These are phyloP conservation scores for Yarrowia divulgata DNA, from an alignment of 805 yeast genomes.

Conservation along the genomic window DNA sequence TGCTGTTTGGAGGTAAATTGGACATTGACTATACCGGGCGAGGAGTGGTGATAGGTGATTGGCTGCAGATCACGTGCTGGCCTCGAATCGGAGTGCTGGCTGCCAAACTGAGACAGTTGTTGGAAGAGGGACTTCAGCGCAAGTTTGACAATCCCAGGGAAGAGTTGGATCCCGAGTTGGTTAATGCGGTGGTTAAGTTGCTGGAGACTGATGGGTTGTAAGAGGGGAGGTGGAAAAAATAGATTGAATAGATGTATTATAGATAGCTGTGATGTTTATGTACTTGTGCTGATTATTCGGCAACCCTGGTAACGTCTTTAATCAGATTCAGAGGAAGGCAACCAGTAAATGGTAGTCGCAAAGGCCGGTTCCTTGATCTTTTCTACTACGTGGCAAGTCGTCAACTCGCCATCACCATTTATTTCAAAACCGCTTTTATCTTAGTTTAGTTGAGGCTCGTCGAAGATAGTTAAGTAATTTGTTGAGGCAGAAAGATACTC, in stretches of 20 bases:
- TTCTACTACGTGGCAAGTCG: too few relatives aligned
- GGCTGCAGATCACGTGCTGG: slow-evolving; percentile 94
- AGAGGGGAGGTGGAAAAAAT: background rate
- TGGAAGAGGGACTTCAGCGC: slow-evolving; percentile 72
- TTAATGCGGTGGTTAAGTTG: slow-evolving; percentile 21
- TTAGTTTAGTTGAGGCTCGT: too few relatives aligned
- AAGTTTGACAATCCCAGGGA: slow-evolving; percentile 61
- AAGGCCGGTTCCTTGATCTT: too few relatives aligned
- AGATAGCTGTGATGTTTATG: background rate
- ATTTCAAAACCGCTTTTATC: too few relatives aligned
- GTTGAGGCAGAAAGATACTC: too few relatives aligned
- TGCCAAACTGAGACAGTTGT: slow-evolving; percentile 67
- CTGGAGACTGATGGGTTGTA: slow-evolving; percentile 25
- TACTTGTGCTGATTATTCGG: too few relatives aligned
- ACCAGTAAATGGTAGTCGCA: too few relatives aligned
- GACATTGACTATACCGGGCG: slow-evolving; percentile 64
- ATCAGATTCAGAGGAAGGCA: too few relatives aligned
- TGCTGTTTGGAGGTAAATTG: slow-evolving; percentile 74
- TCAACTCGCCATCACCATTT: too few relatives aligned
- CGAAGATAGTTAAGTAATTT: too few relatives aligned
- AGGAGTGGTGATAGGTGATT: slow-evolving; percentile 83
- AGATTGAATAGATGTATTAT: background rate
- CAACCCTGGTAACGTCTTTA: too few relatives aligned
- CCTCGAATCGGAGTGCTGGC: slow-evolving; percentile 89
- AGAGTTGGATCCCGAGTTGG: slow-evolving; percentile 43